phyloP scores from a whole-genome alignment of 805 yeast genomes.

The Groenewaldozyma salmanticensis region DNA sequence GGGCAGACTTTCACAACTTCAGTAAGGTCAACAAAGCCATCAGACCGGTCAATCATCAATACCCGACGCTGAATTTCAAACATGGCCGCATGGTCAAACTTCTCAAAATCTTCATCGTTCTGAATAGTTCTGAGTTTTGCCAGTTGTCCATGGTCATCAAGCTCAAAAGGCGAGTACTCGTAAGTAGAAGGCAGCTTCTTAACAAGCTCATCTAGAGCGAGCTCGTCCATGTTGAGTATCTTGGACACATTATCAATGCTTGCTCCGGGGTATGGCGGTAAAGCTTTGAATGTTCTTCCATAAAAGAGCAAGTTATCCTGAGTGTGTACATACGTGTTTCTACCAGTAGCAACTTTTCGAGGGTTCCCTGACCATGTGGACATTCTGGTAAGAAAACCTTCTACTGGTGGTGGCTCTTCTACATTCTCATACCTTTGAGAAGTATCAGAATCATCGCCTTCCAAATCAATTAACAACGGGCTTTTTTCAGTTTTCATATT shows the following conservation, averaged over 20 bases:
- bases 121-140: conserved; percentile 43
- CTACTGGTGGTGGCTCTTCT: conserved; percentile 63
- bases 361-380: conserved; percentile 41
- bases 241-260: conserved; percentile 22
- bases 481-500: conserved; percentile 1
- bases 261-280: conserved; percentile 44
- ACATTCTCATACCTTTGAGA: conserved; percentile 10
- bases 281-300: conserved; percentile 42
- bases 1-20: conserved; percentile 34
- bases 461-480: conserved; percentile 10
- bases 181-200: conserved; percentile 30
- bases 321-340: conserved; percentile 52
- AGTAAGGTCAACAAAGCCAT: conserved; percentile 52
- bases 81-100: conserved; percentile 49
- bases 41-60: conserved; percentile 45
- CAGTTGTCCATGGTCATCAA: conserved; percentile 43
- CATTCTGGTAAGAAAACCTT: conserved; percentile 64
- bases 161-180: conserved; percentile 44
- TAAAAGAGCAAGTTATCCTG: conserved; percentile 52
- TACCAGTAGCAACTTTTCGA: conserved; percentile 32
- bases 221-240: conserved; percentile 7
- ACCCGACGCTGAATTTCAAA: conserved; percentile 56
- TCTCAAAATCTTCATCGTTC: conserved; percentile 33
- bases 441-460: background rate
- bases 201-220: conserved; percentile 13